Evolutionary conservation across 2,329 filamentous ascomycete genomes (phyloP).

Genomic region (Cercospora sojina): DNA sequence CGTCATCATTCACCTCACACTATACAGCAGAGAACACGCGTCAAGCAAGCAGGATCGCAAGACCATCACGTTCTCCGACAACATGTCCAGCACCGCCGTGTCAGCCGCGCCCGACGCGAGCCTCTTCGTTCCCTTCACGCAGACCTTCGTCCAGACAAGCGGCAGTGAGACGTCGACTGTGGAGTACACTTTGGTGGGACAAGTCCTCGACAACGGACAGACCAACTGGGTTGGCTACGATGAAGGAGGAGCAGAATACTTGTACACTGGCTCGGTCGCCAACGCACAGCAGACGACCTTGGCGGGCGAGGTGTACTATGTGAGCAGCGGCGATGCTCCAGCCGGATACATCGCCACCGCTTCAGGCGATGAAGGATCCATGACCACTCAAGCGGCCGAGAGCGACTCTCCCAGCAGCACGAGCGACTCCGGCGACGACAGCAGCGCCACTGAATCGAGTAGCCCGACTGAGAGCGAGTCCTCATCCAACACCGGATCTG

Average conservation of each 20-base stretch:
- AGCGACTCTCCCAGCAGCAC: conserved; percentile 1
- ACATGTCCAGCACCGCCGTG: conserved; percentile 11
- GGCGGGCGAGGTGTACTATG: conserved; percentile 13
- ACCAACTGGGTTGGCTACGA: conserved; percentile 41
- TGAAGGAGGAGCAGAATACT: conserved; percentile 32
- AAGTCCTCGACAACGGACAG: conserved; percentile 54
- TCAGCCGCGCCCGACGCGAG: conserved; percentile 9
- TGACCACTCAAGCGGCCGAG: not conserved
- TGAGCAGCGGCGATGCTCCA: conserved; percentile 11
- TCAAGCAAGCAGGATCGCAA: not conserved
- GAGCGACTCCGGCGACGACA: not conserved
- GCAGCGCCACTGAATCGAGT: not conserved
- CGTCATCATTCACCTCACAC: not conserved
- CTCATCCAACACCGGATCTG: not conserved
- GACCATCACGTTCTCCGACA: not conserved
- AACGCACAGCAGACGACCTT: conserved; percentile 13
- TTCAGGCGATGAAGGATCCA: not conserved
- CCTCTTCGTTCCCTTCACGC: conserved; percentile 35
- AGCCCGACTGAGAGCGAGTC: not conserved
- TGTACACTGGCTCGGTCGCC: conserved; percentile 9
- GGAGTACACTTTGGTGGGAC: conserved; percentile 24
- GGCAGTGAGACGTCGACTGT: conserved; percentile 9
- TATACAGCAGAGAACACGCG: not conserved
- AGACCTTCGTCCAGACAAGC: conserved; percentile 17
- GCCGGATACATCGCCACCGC: conserved; percentile 8